These are phyloP conservation scores for Populus simonii DNA, from an alignment of 345 rosid genomes.

Conservation along the genomic window DNA sequence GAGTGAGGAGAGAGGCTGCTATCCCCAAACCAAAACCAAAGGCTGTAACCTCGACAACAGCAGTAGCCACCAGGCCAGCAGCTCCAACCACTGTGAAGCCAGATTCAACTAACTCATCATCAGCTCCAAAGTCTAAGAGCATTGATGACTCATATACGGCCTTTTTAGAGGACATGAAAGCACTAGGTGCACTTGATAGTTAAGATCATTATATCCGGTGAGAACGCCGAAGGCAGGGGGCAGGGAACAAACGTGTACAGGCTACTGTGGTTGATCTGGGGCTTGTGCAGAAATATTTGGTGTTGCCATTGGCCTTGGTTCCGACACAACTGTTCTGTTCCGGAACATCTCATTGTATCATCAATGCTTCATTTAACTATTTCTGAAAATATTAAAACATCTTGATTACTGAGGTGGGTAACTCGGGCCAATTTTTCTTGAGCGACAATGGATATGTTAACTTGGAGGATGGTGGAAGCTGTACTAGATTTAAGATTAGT, in stretches of 20 bases:
- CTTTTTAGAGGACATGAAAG: slow-evolving; percentile 97
- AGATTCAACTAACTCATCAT: slow-evolving; percentile 38
- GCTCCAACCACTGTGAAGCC: slow-evolving; percentile 45
- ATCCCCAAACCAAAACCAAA: slow-evolving; percentile 72
- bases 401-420: slow-evolving; percentile 4
- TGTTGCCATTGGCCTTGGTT: background rate
- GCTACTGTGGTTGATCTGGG: background rate
- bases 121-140: slow-evolving; percentile 62
- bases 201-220: slow-evolving; percentile 23
- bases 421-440: background rate
- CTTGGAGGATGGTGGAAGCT: background rate
- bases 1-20: slow-evolving; percentile 81
- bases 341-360: background rate
- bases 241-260: slow-evolving; percentile 1
- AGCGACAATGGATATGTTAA: background rate
- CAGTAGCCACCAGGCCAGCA: slow-evolving; percentile 36
- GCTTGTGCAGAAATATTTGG: background rate
- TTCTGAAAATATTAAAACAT: background rate
- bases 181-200: slow-evolving; percentile 91
- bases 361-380: background rate
- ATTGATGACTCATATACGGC: slow-evolving; percentile 85
- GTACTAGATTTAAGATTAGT: background rate
- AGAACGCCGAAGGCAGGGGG: background rate
- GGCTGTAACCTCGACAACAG: slow-evolving; percentile 31
- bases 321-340: background rate